Evolutionary conservation across 495 filamentous ascomycete species (phyloP), one percentile per base, ranked within the genome.

Genomic region (Pyrenopolyporus hunteri): DNA sequence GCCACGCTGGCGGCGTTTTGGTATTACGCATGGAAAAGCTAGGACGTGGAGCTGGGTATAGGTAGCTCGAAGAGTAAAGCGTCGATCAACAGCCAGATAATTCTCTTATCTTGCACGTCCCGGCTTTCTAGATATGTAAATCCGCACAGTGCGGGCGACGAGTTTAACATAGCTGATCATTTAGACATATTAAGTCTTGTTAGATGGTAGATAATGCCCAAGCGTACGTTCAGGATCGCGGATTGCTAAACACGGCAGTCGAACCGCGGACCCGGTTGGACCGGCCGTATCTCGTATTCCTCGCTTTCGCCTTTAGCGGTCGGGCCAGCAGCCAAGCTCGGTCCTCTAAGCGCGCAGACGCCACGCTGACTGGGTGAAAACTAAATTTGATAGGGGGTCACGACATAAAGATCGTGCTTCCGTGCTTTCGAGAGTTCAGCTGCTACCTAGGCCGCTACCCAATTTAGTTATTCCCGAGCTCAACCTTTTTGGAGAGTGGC

Each of bases 211-310:
- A 7, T 16, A 2, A 3, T 16, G 11, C 4, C 10, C 13, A 17
- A 7, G 16, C 9, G 22, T 10, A 11, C 17, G 43, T 10, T 4
- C 3, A 19, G 16, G 23, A 13, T 10, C 43, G 11, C 6, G 6
- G 13, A 25, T 17, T 22, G 17, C 8, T 22, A 11, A 9, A n/a
- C 6, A 40, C 3, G 22, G 37, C 37, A n/a, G n/a, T n/a, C n/a
- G 2, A 40, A 40, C 16, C 17, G 17, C 22, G 19, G 9, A 40
- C 37, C 8, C 25, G 13, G 29, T 14, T 16, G 35, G 48, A 29
- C 20, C 20, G 23, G 35, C 46, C 49, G 58, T 61, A 61, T 61
- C 49, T 61, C 57, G 57, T 61, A 61, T 61, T 54, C 17, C 57
- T 61, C 57, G 57, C 13, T 48, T 54, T 53, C 3, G 42, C 13